Percentiles rank a stretch among this genome's conserved stretches.
Evolutionary conservation across 495 filamentous ascomycete genomes (phyloP).

Genomic region (Neurospora terricola): DNA sequence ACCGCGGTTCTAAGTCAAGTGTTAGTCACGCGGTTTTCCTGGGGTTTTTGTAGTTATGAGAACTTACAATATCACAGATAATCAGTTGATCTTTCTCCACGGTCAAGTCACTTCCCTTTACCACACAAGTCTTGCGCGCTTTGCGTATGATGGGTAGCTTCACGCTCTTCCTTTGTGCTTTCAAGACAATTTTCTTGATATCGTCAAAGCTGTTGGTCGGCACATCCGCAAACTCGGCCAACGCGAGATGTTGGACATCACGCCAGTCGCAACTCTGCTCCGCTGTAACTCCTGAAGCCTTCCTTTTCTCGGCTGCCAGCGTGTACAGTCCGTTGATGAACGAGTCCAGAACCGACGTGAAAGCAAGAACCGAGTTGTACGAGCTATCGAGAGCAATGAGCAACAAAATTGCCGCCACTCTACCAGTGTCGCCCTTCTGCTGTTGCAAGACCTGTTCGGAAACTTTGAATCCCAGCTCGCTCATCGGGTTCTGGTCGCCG

Average conservation of each 20-base stretch:
- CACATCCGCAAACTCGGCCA: not conserved
- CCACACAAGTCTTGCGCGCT: not conserved
- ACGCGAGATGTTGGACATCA: not conserved
- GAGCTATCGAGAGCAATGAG: constrained; percentile 9
- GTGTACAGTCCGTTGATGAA: constrained; percentile 1
- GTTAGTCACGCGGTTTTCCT: not conserved
- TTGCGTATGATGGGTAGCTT: constrained; percentile 7
- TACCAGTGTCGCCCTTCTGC: constrained; percentile 1
- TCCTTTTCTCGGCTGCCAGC: not conserved
- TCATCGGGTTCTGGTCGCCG: constrained; percentile 2
- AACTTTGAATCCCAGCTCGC: constrained; percentile 2
- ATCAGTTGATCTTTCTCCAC: constrained; percentile 3
- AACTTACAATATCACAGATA: constrained; percentile 8
- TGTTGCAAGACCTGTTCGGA: constrained; percentile 2
- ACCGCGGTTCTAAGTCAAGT: not conserved
- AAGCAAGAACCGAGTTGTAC: constrained; percentile 9
- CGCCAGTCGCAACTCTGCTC: not conserved
- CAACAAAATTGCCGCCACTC: constrained; percentile 6
- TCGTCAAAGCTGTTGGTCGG: not conserved
- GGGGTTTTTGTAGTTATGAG: not conserved
- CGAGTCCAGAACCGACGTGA: not conserved
- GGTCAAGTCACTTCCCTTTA: not conserved
- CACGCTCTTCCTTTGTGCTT: constrained; percentile 1
- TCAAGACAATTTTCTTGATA: constrained; percentile 1
- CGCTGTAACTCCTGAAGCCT: not conserved